Conservation (phyloP, 768 basidiomycete genomes). For the Boletus sp. region DNA sequence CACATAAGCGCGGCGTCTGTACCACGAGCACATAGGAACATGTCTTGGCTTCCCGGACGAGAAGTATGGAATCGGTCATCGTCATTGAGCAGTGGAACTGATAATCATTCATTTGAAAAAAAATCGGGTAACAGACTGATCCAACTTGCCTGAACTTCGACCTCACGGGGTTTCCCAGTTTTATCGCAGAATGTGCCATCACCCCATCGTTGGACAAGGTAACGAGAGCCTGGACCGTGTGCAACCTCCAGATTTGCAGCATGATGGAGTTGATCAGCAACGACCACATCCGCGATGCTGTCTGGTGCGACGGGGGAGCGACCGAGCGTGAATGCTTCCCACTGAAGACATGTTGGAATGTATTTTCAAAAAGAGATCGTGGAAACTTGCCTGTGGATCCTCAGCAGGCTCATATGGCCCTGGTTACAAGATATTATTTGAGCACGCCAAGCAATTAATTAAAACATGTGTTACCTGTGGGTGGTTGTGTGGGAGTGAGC, state of each 20-base stretch:
- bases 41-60: constrained; percentile 90
- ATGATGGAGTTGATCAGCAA: constrained; percentile 61
- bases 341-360: constrained; percentile 40
- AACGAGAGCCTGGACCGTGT: constrained; percentile 74
- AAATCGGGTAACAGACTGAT: not conserved
- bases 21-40: constrained; percentile 94
- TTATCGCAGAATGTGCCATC: constrained; percentile 94
- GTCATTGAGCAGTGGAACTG: constrained; percentile 97
- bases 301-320: constrained; percentile 61
- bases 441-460: constrained; percentile 17
- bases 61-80: constrained; percentile 83
- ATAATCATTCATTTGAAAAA: constrained; percentile 1
- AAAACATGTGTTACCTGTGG: constrained; percentile 51
- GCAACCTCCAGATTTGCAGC: constrained; percentile 74
- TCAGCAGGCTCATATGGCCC: constrained; percentile 78
- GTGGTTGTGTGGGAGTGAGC: constrained; percentile 58
- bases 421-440: constrained; percentile 32
- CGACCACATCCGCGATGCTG: constrained; percentile 59
- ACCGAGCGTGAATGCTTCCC: constrained; percentile 76
- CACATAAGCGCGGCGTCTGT: constrained; percentile 91
- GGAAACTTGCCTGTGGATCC: constrained; percentile 68
- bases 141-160: constrained; percentile 84
- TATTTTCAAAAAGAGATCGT: constrained; percentile 24
- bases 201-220: constrained; percentile 89
- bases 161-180: constrained; percentile 80